Evolutionary conservation across 345 rosid species (phyloP), one percentile per base, ranked within the genome.

Genomic region (Euphorbia pulcherrima): DNA sequence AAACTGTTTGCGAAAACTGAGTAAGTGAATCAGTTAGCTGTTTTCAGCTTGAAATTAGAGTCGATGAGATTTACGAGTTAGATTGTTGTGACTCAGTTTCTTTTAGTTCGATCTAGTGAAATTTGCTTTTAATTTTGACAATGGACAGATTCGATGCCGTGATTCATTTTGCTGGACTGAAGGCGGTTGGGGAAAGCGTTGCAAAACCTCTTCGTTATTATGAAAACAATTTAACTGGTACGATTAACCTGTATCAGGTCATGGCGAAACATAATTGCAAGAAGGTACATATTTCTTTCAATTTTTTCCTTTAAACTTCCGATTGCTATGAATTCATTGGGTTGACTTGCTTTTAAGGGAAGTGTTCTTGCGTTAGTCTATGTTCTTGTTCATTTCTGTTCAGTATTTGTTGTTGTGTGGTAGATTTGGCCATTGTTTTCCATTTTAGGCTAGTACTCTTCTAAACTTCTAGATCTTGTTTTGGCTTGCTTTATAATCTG

Each of bases 181-280:
- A 94, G 81, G 97, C 98, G 37, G 98, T 92, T 39, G 89, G 90
- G 10, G 99, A 90, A 78, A 94, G 97, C 67, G 90, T 90, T 68
- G 82, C 58, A 10, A 71, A 85, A 61, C 99, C 97, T 65, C 87
- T 85, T 16, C 87, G 92, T 47, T 94, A 94, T 71, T 90, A 90
- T 64, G 95, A 90, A 57, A 85, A 87, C 64, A 87, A 87, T 78
- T 67, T 93, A 78, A 60, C 87, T 68, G 90, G 97, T 62, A 87
- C 97, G 7, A 86, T 89, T 71, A 87, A 89, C 60, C 82, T 88
- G 16, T 90, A 78, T 66, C 87, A 87, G 77, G 75, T 81, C 48
- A 90, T 86, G 93, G 85, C 87, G 14, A 88, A 90, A 70, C 80
- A 88, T 73, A 76, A 82, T 48, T 87, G 90, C 72, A 93, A 87